These are phyloP conservation scores for Eremothecium sinecaudum DNA, from an alignment of 1,139 yeast species.

Conservation along the genomic window DNA sequence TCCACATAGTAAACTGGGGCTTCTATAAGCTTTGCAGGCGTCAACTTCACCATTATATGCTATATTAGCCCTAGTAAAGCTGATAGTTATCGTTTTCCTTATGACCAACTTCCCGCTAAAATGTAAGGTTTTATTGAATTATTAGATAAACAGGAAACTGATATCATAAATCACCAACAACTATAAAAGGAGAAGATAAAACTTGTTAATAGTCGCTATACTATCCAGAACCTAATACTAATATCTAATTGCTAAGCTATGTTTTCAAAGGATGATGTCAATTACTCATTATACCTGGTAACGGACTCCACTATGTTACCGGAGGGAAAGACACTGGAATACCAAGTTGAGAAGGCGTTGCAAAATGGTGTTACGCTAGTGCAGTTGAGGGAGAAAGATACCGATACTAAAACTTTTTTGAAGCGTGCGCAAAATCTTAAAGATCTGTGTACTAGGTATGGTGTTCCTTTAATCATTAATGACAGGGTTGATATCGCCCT, in stretches of 20 bases:
- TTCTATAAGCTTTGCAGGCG: slow-evolving; percentile 39
- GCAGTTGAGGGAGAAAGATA: slow-evolving; percentile 72
- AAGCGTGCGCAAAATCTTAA: slow-evolving; percentile 54
- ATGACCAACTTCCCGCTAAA: too few species aligned
- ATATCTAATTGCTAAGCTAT: too few species aligned
- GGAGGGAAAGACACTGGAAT: slow-evolving; percentile 44
- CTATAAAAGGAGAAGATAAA: too few species aligned
- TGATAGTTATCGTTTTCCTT: too few species aligned
- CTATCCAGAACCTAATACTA: too few species aligned
- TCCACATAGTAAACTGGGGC: slow-evolving; percentile 41
- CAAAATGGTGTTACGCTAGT: slow-evolving; percentile 69
- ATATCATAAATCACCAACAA: too few species aligned
- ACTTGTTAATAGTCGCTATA: too few species aligned
- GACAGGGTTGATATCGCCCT: slow-evolving; percentile 85
- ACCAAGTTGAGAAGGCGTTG: slow-evolving; percentile 55
- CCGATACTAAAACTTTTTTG: slow-evolving; percentile 62
- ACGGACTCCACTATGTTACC: slow-evolving; percentile 79
- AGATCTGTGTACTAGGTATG: slow-evolving; percentile 45
- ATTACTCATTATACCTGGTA: slow-evolving; percentile 65
- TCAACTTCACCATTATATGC: slow-evolving; percentile 40
- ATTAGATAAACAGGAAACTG: too few species aligned
- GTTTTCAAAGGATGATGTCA: slow-evolving; percentile 30
- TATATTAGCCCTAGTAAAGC: too few species aligned
- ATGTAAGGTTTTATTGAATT: too few species aligned
- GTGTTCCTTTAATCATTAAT: slow-evolving; percentile 75